Base-by-base conservation (phyloP, 352 stramenopile species). In the Plasmopara viticola region DNA sequence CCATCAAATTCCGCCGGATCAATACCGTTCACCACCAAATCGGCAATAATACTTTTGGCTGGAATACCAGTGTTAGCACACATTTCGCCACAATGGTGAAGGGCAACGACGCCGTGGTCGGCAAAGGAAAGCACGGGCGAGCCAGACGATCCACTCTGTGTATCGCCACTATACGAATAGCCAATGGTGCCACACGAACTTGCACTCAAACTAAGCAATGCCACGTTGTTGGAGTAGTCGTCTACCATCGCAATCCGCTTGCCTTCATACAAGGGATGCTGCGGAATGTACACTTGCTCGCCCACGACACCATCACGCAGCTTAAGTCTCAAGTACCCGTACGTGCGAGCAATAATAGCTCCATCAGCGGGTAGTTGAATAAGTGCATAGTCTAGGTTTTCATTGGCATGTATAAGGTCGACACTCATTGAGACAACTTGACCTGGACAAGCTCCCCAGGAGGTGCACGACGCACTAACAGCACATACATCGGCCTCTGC, bases 91-190 rank as follows among this genome's bases (percentile, higher is more conserved):
- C 79, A 87, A 48, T 85, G 76, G 39, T 90, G 74, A 20, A 87
- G 71, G 17, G 70, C 76, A 37, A 86, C 64, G n/a, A 90, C 76
- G 5, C 68, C 62, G 44, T 85, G 64, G 48, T 87, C 72, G 0
- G 37, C 30, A 4, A 56, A 64, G 5, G 71, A 72, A 10, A 90
- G 33, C 0, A 87, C 71, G 0, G 76, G 79, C 6, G 79, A 84
- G 0, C 79, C 76, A 0, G 76, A 86, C 2, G 76, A 86, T 5
- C 74, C 76, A n/a, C 51, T 68, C 10, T 87, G 65, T 9, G 76
- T 90, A 37, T 90, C 79, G 18, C 63, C 73, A 31, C 68, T 83
- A 58, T 87, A 85, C 13, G 63, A 66, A 43, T 83, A 78, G 1
- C 71, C 74, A 0, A 48, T 55, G 4, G 37, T 33, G 9, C 58